Base-by-base conservation (phyloP, 2,329 filamentous ascomycete genomes). In the Emydomyces testavorans region DNA sequence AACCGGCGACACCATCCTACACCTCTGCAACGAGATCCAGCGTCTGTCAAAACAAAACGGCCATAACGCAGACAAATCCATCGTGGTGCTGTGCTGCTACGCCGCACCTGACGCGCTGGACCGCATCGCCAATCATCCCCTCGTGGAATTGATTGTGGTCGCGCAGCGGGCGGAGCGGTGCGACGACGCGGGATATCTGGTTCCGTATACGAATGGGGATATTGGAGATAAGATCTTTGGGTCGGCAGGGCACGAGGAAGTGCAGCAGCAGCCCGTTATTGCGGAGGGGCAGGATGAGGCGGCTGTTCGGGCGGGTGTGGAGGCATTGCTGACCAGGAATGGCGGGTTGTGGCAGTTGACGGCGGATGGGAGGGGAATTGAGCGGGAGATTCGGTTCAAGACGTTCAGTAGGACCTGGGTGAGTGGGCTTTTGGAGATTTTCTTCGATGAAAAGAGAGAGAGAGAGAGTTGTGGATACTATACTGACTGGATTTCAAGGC, bases 371-470 rank as follows among this genome's bases (percentile, higher is more conserved):
- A 47, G 18, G 11, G 34, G 23, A 16, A 47, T 47, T n/a, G 45
- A 47, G 16, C 45, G 24, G 13, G 26, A 23, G 3, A 39, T 47
- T 21, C 15, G 32, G 32, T 47, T 47, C 36, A 31, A 36, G 15
- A 47, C 34, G 3, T 47, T 47, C 35, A 39, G 40, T 10, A 16
- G 13, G n/a, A 29, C 45, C 10, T 47, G 45, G 45, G 45, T 39
- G 26, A 47, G 45, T 32, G 4, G 18, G 23, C 37, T 38, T 7
- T 11, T 21, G 18, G 15, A 18, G 3, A 37, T 21, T 18, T 5
- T 18, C 7, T 37, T 13, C 11, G 34, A 4, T 20, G 2, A 15
- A 20, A 6, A 18, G 34, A 20, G 23, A 5, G 34, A 4, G 8
- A 3, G 34, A 20, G 4, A 18, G 34, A 20, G 23, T 15, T 18